Evolutionary conservation across 768 basidiomycete genomes (phyloP), one percentile per base, ranked within the genome.

Genomic region (Hemileccinum impolitum): DNA sequence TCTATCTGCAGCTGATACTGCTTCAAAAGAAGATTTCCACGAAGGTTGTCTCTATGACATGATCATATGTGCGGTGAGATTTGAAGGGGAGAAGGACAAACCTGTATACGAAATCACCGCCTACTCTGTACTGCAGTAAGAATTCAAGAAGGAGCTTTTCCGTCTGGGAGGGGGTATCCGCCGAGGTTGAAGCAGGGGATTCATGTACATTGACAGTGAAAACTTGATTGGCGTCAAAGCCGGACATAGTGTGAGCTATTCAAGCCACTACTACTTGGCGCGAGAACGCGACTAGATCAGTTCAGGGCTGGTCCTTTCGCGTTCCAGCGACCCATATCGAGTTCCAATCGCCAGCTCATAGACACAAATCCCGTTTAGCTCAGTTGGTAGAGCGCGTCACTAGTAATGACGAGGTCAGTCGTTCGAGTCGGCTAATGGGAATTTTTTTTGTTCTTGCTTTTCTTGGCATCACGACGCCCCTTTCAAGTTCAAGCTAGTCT

Each of bases 91-190:
- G 8, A 35, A 13, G 15, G 41, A 59, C 78, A 50, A 48, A 86
- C 93, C 94, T 79, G 70, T 98, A 98, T 45, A 90, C 81, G 72
- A 94, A 98, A 61, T 91, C 88, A 54, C 87, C 88, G 11, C 89
- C 90, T 40, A 94, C 80, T 53, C 94, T 82, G 70, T 90, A 97
- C 45, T 85, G 82, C 46, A 90, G 76, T 38, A 97, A 75, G 70
- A 98, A 97, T 30, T 96, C 89, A 44, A 85, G 77, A 19, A 95
- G 75, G 23, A 85, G 73, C 61, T 82, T 84, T 62, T 93, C 91
- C 0, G 82, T 82, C 61, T 91, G 87, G 4, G 92, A 85, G 6
- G 88, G 87, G 0, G 82, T 77, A 17, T 93, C 90, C 19, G 84
- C 78, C 14, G 78, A 71, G 11, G 75, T 70, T 15, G 79, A 73